Conservation (phyloP, 179 eudicot genomes). For the Amaranthus tricolor region DNA sequence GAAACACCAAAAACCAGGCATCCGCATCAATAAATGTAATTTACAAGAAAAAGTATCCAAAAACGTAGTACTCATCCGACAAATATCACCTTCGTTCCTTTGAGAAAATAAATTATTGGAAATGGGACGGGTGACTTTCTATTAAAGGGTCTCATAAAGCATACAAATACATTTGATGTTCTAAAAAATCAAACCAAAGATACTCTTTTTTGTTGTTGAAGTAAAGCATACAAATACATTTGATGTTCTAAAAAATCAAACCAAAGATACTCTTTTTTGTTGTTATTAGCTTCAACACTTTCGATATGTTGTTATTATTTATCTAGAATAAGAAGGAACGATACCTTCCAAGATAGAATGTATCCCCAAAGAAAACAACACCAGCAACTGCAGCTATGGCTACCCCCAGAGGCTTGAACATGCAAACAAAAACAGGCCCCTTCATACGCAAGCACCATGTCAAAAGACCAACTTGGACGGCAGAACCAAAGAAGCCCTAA, state of each 20-base stretch:
- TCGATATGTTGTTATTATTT: not conserved
- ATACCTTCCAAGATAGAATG: conserved; percentile 63
- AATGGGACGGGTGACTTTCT: not conserved
- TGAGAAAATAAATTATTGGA: not conserved
- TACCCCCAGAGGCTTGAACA: conserved; percentile 49
- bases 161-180: not conserved
- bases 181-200: not conserved
- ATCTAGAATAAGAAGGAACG: not conserved
- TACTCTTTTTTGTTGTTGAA: not conserved
- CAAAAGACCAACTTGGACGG: conserved; percentile 42
- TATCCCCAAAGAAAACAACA: conserved; percentile 41
- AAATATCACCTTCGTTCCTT: not conserved
- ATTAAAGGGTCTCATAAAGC: not conserved
- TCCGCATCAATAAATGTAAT: not conserved
- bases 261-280: not conserved
- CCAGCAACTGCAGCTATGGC: conserved; percentile 40
- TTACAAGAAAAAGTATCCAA: not conserved
- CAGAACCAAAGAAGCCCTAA: conserved; percentile 43
- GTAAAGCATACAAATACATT: not conserved
- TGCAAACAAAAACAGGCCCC: conserved; percentile 54
- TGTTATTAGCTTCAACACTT: not conserved
- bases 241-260: not conserved
- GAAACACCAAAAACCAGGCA: conserved; percentile 5
- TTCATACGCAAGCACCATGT: conserved; percentile 45
- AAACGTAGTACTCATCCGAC: not conserved